Conservation (phyloP, 805 yeast genomes). For the Saccharomycopsis olivae region DNA sequence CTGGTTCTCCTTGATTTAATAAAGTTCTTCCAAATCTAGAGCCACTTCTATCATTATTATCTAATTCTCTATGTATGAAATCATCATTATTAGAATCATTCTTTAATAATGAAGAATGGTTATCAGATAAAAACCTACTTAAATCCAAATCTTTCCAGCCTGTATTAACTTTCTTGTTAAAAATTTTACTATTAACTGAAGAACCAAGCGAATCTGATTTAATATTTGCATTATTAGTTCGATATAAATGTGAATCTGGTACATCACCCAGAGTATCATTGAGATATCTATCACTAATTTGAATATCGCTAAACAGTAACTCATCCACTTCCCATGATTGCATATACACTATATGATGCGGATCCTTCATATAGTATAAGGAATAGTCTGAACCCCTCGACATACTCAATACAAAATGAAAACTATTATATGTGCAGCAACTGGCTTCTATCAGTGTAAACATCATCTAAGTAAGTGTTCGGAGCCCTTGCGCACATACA, state of each 20-base stretch:
- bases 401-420: slow-evolving; percentile 3
- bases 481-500: too few relatives aligned
- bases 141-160: slow-evolving; percentile 24
- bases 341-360: slow-evolving; percentile 26
- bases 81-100: neutral
- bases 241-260: slow-evolving; percentile 3
- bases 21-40: neutral
- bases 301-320: slow-evolving; percentile 23
- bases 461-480: too few relatives aligned
- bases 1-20: slow-evolving; percentile 1
- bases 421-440: neutral
- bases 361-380: slow-evolving; percentile 20
- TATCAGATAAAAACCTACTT: slow-evolving; percentile 20
- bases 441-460: neutral
- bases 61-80: neutral
- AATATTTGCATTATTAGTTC: slow-evolving; percentile 18
- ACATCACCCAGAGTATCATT: slow-evolving; percentile 3
- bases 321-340: slow-evolving; percentile 25
- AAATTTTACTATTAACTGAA: slow-evolving; percentile 11
- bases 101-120: slow-evolving; percentile 2
- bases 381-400: slow-evolving; percentile 16
- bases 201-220: slow-evolving; percentile 22
- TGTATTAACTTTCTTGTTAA: slow-evolving; percentile 18
- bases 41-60: neutral
- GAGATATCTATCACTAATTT: slow-evolving; percentile 17